Evolutionary conservation across 495 filamentous ascomycete genomes (phyloP), one percentile per base, ranked within the genome.

Genomic region (Letharia columbiana): DNA sequence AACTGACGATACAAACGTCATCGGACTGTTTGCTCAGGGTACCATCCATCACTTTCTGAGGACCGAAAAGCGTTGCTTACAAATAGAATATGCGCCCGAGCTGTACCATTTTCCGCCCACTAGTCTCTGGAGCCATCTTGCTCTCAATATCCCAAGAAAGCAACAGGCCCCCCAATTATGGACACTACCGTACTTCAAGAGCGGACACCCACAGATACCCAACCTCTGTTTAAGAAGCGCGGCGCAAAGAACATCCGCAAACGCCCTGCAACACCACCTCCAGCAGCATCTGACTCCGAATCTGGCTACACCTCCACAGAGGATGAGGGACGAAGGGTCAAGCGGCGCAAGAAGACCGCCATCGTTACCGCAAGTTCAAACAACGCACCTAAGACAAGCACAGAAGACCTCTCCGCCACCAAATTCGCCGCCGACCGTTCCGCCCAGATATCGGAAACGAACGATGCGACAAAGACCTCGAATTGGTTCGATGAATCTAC

Each of bases 391-490:
- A 77, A 82, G 68, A 67, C 76, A 13, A 73, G 71, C 23, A 68
- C 72, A 28, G 69, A 75, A 41, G 78, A 82, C n/a, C 71, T 80
- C 28, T 71, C 77, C 40, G 77, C 81, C 31, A 83, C 86, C 40
- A 77, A 83, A 66, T 88, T 85, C 72, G 74, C 81, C 52, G 86
- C 86, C 60, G 83, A 87, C 69, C 80, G 82, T 35, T 82, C 77
- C 61, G 73, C 78, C 52, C 58, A 50, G 3, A 84, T 95, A 52
- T 81, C 86, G 39, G 77, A 80, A 65, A 84, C 82, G 66, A 91
- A 92, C 73, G 93, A 96, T 72, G 94, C 94, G n/a, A 98, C 94
- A 8, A 96, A 95, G 69, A 83, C 85, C 31, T 86, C 83, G n/a
- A 89, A 95, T 73, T 96, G 92, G 91, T 94, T 89, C 76, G 91